Evolutionary conservation across 768 basidiomycete genomes (phyloP).

Genomic region (Leccinellum albellum): DNA sequence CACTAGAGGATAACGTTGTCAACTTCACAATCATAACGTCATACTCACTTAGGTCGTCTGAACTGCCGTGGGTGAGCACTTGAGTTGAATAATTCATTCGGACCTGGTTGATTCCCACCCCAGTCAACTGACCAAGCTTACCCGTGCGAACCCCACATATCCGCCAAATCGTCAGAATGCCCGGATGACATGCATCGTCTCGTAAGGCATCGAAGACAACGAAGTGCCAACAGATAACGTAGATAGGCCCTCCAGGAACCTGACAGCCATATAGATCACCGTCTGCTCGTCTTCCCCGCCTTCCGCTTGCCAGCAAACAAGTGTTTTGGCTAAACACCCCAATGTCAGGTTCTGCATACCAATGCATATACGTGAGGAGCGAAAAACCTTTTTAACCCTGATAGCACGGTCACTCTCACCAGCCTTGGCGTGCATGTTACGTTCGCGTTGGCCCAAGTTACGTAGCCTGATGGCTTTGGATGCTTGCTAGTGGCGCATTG

Average conservation of each 20-base stretch:
- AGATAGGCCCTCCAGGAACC: not conserved
- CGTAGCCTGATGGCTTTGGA: constrained; percentile 77
- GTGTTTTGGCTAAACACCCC: constrained; percentile 68
- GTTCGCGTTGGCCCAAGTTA: constrained; percentile 80
- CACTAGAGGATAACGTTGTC: not conserved
- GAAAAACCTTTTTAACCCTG: constrained; percentile 73
- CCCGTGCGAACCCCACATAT: not conserved
- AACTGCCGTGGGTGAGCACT: not conserved
- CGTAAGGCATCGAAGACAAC: not conserved
- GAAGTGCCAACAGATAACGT: constrained; percentile 4
- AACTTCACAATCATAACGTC: not conserved
- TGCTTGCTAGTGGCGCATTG: constrained; percentile 55
- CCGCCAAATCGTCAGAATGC: not conserved
- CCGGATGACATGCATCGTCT: not conserved
- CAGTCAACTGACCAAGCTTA: not conserved
- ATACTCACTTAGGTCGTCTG: not conserved
- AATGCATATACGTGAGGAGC: not conserved
- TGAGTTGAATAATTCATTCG: not conserved
- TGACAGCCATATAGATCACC: constrained; percentile 36
- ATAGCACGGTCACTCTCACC: constrained; percentile 87
- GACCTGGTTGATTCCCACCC: not conserved
- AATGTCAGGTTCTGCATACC: not conserved
- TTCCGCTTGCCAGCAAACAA: constrained; percentile 83
- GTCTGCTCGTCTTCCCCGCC: constrained; percentile 75
- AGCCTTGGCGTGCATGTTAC: constrained; percentile 86